phyloP scores from a whole-genome alignment of 2,329 filamentous ascomycete species.

The Talaromyces sp. region DNA sequence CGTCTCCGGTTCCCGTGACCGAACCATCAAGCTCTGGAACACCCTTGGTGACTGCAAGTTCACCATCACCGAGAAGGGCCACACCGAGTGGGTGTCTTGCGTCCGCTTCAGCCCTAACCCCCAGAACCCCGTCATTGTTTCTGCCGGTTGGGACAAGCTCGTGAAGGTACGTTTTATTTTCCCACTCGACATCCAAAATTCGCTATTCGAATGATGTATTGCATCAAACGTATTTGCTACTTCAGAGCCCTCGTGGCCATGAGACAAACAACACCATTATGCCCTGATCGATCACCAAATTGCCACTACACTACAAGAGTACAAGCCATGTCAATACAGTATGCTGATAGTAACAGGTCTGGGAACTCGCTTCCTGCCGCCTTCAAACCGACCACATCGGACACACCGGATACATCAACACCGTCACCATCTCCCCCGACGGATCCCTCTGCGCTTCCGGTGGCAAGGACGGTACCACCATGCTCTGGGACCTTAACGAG shows the following conservation, averaged over 20 bases:
- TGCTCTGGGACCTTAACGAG: slow-evolving; percentile 99
- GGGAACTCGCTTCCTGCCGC: slow-evolving; percentile 99
- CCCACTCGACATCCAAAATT: slow-evolving; percentile 19
- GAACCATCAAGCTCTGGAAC: slow-evolving; percentile 99
- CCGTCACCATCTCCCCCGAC: slow-evolving; percentile 99
- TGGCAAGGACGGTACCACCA: slow-evolving; percentile 99
- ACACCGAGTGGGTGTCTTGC: slow-evolving; percentile 99
- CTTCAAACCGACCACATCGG: slow-evolving; percentile 99
- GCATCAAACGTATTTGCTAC: slow-evolving; percentile 99
- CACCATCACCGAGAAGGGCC: slow-evolving; percentile 99
- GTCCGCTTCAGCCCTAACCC: slow-evolving; percentile 99
- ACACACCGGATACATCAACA: slow-evolving; percentile 99
- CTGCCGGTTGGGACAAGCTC: slow-evolving; percentile 98
- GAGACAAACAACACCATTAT: slow-evolving; percentile 89
- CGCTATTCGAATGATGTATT: slow-evolving; percentile 77
- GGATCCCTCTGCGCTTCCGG: slow-evolving; percentile 98
- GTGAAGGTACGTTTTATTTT: slow-evolving; percentile 78
- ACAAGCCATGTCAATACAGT: slow-evolving; percentile 13
- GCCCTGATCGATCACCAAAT: slow-evolving; percentile 36
- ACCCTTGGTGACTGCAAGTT: slow-evolving; percentile 99
- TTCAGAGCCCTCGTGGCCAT: slow-evolving; percentile 96
- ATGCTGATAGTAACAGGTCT: slow-evolving; percentile 63
- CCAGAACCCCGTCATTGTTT: slow-evolving; percentile 99
- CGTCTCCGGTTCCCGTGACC: slow-evolving; percentile 96
- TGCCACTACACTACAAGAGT: no score